These are phyloP conservation scores for Aleurites moluccanus DNA, from an alignment of 441 rosid genomes.

Conservation along the genomic window DNA sequence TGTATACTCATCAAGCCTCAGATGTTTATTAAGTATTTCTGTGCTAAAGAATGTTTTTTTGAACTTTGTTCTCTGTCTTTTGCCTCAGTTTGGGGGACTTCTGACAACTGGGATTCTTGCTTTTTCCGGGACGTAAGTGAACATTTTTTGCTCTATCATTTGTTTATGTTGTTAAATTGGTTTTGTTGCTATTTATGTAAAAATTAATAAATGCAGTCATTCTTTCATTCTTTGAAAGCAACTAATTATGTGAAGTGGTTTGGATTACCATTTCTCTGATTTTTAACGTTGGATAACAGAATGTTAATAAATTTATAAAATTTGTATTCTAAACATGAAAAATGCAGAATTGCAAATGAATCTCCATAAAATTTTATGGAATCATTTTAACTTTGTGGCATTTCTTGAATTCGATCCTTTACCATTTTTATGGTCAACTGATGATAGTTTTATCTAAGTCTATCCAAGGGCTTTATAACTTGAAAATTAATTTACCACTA, in stretches of 20 bases:
- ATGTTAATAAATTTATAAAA: background rate
- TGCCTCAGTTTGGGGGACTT: constrained; percentile 80
- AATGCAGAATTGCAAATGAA: background rate
- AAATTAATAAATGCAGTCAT: background rate
- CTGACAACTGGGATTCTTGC: constrained; percentile 79
- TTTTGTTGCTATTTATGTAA: background rate
- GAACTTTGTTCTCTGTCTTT: constrained; percentile 3
- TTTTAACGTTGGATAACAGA: background rate
- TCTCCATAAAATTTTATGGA: background rate
- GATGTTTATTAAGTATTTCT: background rate
- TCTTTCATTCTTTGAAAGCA: constrained; percentile 13
- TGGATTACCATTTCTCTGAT: background rate
- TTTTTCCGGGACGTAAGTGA: constrained; percentile 88
- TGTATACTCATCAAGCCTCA: no score
- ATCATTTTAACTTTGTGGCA: background rate
- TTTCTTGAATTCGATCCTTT: background rate
- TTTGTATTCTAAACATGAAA: background rate
- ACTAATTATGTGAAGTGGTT: background rate
- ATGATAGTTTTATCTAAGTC: background rate
- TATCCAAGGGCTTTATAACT: background rate
- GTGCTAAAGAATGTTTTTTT: background rate
- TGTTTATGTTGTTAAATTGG: background rate
- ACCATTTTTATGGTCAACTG: background rate
- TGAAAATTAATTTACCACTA: background rate
- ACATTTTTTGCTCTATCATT: constrained; percentile 13